Percentiles rank a stretch among this genome's conserved stretches.
phyloP scores from a whole-genome alignment of 1,139 yeast species.

The Zygoascus hellenicus region DNA sequence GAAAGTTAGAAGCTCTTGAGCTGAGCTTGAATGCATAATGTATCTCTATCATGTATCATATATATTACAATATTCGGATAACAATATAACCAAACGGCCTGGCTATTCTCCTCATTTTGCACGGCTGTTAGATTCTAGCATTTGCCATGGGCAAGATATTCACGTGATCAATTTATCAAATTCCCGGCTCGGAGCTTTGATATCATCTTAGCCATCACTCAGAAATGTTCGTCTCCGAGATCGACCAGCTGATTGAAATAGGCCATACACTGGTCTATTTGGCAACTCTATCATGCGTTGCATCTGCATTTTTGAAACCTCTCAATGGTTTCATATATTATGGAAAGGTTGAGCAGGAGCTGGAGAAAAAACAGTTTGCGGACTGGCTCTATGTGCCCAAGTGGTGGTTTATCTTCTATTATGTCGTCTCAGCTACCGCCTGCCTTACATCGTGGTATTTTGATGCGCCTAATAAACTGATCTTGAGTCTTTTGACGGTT shows the following conservation, averaged over 20 bases:
- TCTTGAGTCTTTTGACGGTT: slow-evolving; percentile 30
- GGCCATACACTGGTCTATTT: slow-evolving; percentile 4
- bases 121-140: not conserved
- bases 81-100: too few species aligned
- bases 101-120: too few species aligned
- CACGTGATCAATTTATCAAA: not conserved
- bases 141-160: not conserved
- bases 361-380: slow-evolving; percentile 15
- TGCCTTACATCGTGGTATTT: slow-evolving; percentile 10
- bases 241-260: not conserved
- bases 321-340: slow-evolving; percentile 22
- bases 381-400: slow-evolving; percentile 38
- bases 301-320: slow-evolving; percentile 26
- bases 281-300: slow-evolving; percentile 12
- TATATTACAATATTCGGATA: too few species aligned
- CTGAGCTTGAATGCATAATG: slow-evolving; percentile 5
- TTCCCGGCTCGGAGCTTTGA: not conserved
- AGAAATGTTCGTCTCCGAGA: not conserved
- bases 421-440: slow-evolving; percentile 25
- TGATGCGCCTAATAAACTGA: slow-evolving; percentile 7
- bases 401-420: slow-evolving; percentile 43
- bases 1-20: slow-evolving; percentile 12
- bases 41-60: too few species aligned
- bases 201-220: not conserved
- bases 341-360: slow-evolving; percentile 23